These are phyloP conservation scores for Geranium incanum DNA, from an alignment of 441 rosid genomes.

Conservation along the genomic window DNA sequence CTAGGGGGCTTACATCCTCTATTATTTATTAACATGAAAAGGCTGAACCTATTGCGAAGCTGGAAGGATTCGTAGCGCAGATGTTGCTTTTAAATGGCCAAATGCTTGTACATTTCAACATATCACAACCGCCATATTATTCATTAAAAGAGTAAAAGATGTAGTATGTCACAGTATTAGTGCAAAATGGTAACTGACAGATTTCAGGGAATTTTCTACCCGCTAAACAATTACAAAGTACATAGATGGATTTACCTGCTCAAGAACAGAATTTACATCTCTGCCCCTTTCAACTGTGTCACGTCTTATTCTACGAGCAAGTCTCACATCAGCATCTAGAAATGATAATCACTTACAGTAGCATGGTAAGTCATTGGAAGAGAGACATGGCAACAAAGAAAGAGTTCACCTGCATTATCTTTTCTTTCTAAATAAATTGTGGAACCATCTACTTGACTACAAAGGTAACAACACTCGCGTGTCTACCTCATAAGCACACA, in stretches of 20 bases:
- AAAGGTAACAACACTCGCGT: neutral
- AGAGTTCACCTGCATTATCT: neutral
- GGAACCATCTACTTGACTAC: neutral
- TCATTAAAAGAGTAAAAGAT: neutral
- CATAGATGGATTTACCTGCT: conserved; percentile 43
- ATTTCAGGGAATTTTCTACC: neutral
- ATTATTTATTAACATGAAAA: neutral
- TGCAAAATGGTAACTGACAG: no score
- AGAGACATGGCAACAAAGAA: neutral
- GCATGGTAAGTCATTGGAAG: no score
- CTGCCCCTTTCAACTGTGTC: conserved; percentile 89
- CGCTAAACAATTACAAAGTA: neutral
- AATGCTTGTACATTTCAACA: neutral
- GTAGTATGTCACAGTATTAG: neutral
- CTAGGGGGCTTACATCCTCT: no score
- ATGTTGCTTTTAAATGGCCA: neutral
- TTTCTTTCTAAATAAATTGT: no score
- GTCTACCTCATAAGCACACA: neutral
- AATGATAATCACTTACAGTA: conserved; percentile 16
- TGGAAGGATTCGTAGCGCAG: neutral
- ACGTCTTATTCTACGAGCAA: conserved; percentile 88
- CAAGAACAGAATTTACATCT: conserved; percentile 82
- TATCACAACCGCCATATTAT: neutral
- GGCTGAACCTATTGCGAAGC: neutral
- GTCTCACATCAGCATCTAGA: conserved; percentile 95